Percentiles rank a stretch among this genome's conserved stretches.
These are phyloP conservation scores for Teunomyces stri DNA, from an alignment of 805 yeast species.

Conservation along the genomic window DNA sequence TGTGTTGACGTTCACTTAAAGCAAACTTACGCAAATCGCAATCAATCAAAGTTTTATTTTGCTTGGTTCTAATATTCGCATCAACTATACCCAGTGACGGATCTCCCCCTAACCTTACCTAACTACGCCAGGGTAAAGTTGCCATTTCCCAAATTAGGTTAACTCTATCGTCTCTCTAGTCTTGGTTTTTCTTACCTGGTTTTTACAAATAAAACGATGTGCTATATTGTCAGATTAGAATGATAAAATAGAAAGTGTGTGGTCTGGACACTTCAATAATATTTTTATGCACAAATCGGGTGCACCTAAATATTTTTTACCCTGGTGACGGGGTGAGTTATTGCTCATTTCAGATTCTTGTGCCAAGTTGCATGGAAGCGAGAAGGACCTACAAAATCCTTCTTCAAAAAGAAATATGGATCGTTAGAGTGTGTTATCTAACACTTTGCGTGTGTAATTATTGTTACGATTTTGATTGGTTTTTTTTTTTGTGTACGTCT, in stretches of 20 bases:
- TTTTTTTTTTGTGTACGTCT: neutral
- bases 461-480: neutral
- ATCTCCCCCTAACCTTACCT: neutral
- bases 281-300: neutral
- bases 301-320: neutral
- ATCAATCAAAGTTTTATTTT: neutral
- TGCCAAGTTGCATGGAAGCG: neutral
- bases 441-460: neutral
- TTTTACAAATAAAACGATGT: neutral
- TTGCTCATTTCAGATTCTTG: neutral
- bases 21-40: neutral
- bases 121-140: neutral
- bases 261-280: neutral
- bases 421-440: neutral
- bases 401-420: neutral
- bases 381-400: neutral
- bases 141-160: neutral
- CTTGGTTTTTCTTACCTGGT: neutral
- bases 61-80: neutral
- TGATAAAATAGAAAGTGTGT: neutral
- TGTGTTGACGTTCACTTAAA: neutral
- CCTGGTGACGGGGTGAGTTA: neutral
- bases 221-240: neutral
- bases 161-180: neutral
- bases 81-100: neutral